Conservation (phyloP, 352 stramenopile genomes). For the Phytophthora colocasiae region DNA sequence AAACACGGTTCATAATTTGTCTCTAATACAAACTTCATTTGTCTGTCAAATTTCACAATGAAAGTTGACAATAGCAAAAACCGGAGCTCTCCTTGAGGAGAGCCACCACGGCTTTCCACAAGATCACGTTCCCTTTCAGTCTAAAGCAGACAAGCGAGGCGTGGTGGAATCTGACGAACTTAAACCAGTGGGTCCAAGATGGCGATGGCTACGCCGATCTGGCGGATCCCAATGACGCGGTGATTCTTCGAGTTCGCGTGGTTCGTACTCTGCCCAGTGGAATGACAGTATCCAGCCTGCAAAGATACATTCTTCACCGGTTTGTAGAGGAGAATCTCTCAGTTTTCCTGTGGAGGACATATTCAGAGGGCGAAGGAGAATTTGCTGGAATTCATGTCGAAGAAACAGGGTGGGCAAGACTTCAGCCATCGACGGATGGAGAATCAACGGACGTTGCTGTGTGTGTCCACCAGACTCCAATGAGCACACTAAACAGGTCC, state of each 20-base stretch:
- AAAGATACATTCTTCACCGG: conserved; percentile 4
- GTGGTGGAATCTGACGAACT: conserved; percentile 10
- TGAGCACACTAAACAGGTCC: not conserved
- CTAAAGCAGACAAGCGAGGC: conserved; percentile 2
- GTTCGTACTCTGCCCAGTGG: not conserved
- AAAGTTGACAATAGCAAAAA: too few relatives aligned
- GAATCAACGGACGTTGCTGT: not conserved
- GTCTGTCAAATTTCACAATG: too few relatives aligned
- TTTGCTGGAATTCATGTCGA: not conserved
- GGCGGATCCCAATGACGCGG: conserved; percentile 2
- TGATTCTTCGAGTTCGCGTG: conserved; percentile 1
- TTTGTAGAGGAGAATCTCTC: not conserved
- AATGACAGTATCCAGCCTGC: not conserved
- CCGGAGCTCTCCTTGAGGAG: too few relatives aligned
- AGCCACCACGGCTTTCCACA: too few relatives aligned
- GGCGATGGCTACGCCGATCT: not conserved
- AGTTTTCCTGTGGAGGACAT: conserved; percentile 8
- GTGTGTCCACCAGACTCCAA: conserved; percentile 2
- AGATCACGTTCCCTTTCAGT: conserved; percentile 6
- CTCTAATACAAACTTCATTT: too few relatives aligned
- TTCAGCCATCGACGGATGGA: not conserved
- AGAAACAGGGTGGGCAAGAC: conserved; percentile 5
- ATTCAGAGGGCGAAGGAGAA: conserved; percentile 5
- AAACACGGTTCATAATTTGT: too few relatives aligned
- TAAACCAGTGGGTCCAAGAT: conserved; percentile 9